A percentile compares a stretch with the other conserved stretches of the same genome.
phyloP scores from a whole-genome alignment of 208 protist species.

The Acanthamoeba lenticulata region DNA sequence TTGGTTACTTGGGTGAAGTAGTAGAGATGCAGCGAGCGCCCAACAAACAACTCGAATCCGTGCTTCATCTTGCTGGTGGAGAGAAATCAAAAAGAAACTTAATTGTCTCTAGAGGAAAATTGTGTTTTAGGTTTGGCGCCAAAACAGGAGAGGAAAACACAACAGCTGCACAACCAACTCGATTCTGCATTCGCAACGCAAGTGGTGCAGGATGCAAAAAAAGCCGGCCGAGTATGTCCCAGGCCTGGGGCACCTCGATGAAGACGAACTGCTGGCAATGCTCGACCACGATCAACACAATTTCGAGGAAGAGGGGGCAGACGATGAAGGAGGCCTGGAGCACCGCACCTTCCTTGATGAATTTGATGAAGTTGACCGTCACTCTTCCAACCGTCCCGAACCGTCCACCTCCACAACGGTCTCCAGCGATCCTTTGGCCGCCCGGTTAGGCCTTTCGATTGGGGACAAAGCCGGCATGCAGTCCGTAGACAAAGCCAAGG shows the following conservation, averaged over 20 bases:
- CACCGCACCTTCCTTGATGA: neutral
- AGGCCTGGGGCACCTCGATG: neutral
- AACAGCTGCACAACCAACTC: neutral
- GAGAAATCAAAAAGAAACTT: neutral
- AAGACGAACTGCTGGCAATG: constrained; percentile 11
- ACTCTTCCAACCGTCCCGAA: neutral
- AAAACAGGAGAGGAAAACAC: neutral
- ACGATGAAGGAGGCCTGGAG: neutral
- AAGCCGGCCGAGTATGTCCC: neutral
- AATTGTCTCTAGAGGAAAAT: neutral
- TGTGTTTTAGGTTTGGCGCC: neutral
- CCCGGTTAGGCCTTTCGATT: neutral
- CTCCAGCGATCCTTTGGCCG: neutral
- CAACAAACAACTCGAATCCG: constrained; percentile 13
- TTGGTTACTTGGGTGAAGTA: constrained; percentile 48
- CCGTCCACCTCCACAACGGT: neutral
- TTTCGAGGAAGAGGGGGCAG: neutral
- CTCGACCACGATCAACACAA: neutral
- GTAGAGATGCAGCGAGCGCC: neutral
- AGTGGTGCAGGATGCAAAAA: neutral
- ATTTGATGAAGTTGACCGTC: neutral
- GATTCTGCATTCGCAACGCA: neutral
- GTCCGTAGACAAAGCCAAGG: constrained; percentile 31
- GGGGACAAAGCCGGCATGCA: constrained; percentile 61
- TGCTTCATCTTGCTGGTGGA: neutral